Percentiles rank a stretch among this genome's conserved stretches.
Evolutionary conservation across 805 yeast genomes (phyloP).

Genomic region (Wickerhamiella qilinensis): DNA sequence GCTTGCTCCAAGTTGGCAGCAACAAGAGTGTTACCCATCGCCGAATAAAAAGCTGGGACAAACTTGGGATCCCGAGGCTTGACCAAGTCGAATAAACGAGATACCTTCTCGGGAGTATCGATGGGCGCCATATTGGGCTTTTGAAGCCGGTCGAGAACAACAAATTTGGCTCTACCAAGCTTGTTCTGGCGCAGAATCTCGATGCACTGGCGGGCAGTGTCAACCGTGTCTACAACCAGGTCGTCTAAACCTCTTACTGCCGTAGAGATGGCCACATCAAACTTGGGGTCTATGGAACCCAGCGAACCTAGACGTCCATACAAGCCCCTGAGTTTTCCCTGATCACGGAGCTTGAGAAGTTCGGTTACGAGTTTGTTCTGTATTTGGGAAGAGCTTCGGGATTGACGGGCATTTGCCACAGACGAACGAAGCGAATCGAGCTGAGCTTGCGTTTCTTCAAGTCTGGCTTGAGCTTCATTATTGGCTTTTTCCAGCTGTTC

Average conservation of each 20-base stretch:
- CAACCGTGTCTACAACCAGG: conserved; percentile 73
- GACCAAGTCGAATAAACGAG: conserved; percentile 74
- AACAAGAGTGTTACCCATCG: conserved; percentile 73
- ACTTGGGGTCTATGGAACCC: conserved; percentile 77
- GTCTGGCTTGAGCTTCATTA: neutral
- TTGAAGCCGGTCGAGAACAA: conserved; percentile 59
- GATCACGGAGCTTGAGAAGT: conserved; percentile 47
- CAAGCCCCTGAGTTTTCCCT: conserved; percentile 76
- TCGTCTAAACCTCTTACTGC: conserved; percentile 87
- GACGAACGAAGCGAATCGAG: conserved; percentile 30
- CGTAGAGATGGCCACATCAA: conserved; percentile 87
- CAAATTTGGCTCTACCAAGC: conserved; percentile 80
- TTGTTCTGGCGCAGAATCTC: conserved; percentile 67
- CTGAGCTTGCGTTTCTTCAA: neutral
- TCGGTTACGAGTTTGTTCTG: conserved; percentile 61
- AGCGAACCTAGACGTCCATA: conserved; percentile 84
- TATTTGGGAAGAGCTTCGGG: conserved; percentile 42
- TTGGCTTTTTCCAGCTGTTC: neutral
- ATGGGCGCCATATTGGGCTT: conserved; percentile 41
- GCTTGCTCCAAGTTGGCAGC: conserved; percentile 69
- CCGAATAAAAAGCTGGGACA: conserved; percentile 79
- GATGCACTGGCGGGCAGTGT: conserved; percentile 60
- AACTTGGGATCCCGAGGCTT: conserved; percentile 50
- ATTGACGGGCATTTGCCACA: conserved; percentile 38
- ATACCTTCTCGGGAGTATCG: conserved; percentile 57